Percentiles rank a stretch among this genome's conserved stretches.
phyloP scores from a whole-genome alignment of 176 grass and related monocot species.

The Alopecurus myosuroides region DNA sequence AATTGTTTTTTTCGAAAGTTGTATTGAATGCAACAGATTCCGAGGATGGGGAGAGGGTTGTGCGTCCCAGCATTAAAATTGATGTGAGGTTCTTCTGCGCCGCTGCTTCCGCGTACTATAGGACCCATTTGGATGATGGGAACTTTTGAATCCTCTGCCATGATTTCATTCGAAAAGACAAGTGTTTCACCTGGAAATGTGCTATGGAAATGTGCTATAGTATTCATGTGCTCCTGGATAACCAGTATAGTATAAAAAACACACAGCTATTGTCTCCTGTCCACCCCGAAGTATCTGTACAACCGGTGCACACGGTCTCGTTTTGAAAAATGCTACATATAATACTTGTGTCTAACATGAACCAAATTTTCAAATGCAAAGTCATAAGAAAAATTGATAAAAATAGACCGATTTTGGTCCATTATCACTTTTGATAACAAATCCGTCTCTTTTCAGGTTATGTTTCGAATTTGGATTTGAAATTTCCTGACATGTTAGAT shows the following conservation, averaged over 20 bases:
- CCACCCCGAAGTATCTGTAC: background rate
- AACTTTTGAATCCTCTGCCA: background rate
- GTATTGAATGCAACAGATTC: conserved; percentile 46
- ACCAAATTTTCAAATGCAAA: background rate
- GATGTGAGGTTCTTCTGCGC: background rate
- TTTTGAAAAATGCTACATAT: background rate
- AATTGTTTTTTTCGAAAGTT: background rate
- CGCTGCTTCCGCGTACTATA: background rate
- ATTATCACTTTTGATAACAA: background rate
- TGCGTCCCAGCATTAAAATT: conserved; percentile 8
- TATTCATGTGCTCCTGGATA: background rate
- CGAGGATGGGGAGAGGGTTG: conserved; percentile 21
- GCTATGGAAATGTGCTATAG: background rate
- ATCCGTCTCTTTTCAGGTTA: background rate
- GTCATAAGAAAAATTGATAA: background rate
- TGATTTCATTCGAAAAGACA: background rate
- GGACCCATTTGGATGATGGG: background rate
- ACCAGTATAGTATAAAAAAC: background rate
- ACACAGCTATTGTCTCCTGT: background rate
- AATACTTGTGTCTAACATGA: background rate
- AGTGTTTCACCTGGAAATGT: background rate
- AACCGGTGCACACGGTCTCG: too few species aligned
- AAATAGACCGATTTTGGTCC: background rate
- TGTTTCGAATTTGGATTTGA: background rate
- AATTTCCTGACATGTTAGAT: background rate